Conservation (phyloP, 495 filamentous ascomycete genomes). For the Talaromyces proteolyticus region DNA sequence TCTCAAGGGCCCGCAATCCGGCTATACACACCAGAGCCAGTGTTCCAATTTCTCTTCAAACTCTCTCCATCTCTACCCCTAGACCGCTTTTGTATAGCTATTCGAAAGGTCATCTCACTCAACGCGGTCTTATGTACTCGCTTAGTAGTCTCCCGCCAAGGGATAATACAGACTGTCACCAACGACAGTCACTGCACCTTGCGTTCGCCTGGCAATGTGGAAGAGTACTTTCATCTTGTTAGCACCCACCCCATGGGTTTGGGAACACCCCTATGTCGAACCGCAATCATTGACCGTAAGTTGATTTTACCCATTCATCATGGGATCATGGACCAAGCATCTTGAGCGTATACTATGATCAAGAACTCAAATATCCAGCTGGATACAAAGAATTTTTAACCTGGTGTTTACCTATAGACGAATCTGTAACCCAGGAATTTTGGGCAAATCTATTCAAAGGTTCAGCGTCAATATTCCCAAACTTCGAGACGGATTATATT, state of each 20-base stretch:
- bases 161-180: background rate
- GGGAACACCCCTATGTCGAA: background rate
- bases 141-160: background rate
- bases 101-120: slow-evolving; percentile 27
- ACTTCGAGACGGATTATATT: background rate
- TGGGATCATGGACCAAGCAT: background rate
- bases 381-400: background rate
- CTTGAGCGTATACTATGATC: background rate
- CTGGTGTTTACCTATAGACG: background rate
- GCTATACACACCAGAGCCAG: slow-evolving; percentile 30
- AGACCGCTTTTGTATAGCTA: slow-evolving; percentile 38
- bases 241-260: background rate
- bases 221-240: background rate
- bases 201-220: background rate
- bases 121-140: slow-evolving; percentile 31
- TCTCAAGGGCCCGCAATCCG: slow-evolving; percentile 9
- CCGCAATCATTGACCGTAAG: background rate
- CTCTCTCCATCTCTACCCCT: slow-evolving; percentile 32
- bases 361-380: background rate
- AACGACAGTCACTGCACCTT: background rate
- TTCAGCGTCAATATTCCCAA: background rate
- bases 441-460: background rate
- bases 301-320: background rate
- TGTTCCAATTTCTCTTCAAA: slow-evolving; percentile 22
- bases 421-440: background rate